Base-by-base conservation (phyloP, 139 green algal genomes). In the Desmodesmus armatus region DNA sequence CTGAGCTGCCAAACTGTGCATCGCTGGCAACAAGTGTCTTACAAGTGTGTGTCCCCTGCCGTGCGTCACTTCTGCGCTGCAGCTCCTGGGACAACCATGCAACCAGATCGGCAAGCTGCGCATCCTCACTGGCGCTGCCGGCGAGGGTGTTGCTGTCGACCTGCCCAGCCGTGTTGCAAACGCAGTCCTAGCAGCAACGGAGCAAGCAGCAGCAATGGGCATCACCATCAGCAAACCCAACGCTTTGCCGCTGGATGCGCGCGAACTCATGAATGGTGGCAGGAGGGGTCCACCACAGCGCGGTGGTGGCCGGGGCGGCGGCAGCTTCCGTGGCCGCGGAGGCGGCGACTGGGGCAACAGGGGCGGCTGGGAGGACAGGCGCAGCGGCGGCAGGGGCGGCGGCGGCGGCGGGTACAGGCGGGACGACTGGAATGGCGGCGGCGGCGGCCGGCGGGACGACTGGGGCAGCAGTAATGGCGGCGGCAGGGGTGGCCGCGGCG, bases 121-220 rank as follows among this genome's bases (percentile, higher is more conserved):
- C 55, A 87, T 95, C 65, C 69, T 96, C 43, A 70, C 53, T 37
- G 43, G 39, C 29, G 33, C 33, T 31, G 86, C 78, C 29, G 5
- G 70, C 29, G 60, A 88, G 60, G 96, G 95, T 21, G 93, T 90
- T 0, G 94, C 96, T 1, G 98, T 99, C 80, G 96, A 99, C 86
- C 60, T 98, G 85, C 92, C 94, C 3, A 49, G 88, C 9, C 85
- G 76, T 15, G 27, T 72, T 3, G 90, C 87, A 3, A 70, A 85
- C 40, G 44, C 72, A 0, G 86, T 65, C 40, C 33, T 44, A 0
- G 41, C 21, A 5, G 74, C 66, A 37, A 79, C 78, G 15, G 67
- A 77, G 49, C 9, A 51, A 11, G 74, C 74, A 37, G 7, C 23
- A 5, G 47, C 74, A 51, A 25, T 43, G 21, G 31, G 33, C 9